Base-by-base conservation (phyloP, 2,329 filamentous ascomycete species). In the Conoideocrella luteorostrata region DNA sequence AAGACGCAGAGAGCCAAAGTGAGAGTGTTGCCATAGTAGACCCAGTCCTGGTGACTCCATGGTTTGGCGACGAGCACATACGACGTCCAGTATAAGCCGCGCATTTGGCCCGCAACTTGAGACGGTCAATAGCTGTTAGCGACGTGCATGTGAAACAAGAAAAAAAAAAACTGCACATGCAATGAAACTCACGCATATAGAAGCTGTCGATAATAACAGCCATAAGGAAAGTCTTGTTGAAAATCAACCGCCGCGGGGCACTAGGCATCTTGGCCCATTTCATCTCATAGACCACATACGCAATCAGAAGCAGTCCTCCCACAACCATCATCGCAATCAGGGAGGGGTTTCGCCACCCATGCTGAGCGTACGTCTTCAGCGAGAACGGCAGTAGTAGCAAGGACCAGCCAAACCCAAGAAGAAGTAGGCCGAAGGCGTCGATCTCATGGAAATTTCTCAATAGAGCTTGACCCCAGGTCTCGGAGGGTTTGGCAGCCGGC, bases 351-450 rank as follows among this genome's bases (percentile, higher is more conserved):
- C 50, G 51, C 70, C 70, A 75, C 3, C 55, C 53, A 23, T 66
- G 50, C 3, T 58, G 47, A 41, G 68, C 66, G 34, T 68, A 63
- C 4, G 60, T 61, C 39, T 65, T 64, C 15, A 88, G 69, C 6
- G 71, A 82, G 60, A 88, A 78, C 0, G 84, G 81, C 3, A 88
- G 71, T n/a, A 88, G 66, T 52, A 88, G 77, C 9, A 86, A 61
- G 1, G 69, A 64, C 45, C 74, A 71, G 0, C 72, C 73, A 24
- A 64, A 67, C 17, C 64, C 67, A 26, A 77, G 66, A 1, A 77
- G 58, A 13, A 71, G 39, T 2, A 70, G 57, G 3, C 74, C 74
- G 34, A 58, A 49, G 1, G 56, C 54, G 35, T 60, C 56, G 32
- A 58, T 58, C 36, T 58, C 57, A 28, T 75, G 62, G 13, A 71